Evolutionary conservation across 805 yeast species (phyloP).

Genomic region (Candida stauntonica): DNA sequence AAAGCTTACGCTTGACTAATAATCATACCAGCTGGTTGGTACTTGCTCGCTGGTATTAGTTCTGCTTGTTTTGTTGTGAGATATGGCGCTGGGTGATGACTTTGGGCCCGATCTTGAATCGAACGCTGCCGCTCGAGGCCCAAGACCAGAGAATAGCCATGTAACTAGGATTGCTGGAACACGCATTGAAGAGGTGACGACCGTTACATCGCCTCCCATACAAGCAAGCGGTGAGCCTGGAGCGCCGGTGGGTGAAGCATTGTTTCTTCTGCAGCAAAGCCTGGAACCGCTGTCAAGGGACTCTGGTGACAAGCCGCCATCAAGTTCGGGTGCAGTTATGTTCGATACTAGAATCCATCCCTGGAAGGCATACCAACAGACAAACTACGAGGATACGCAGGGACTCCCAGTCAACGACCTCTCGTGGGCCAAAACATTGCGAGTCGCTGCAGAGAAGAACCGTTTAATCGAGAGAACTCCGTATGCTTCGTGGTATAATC

Average conservation of each 20-base stretch:
- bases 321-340: background rate
- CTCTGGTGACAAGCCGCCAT: background rate
- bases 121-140: too few species aligned
- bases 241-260: slow-evolving; percentile 1
- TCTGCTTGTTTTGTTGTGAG: too few species aligned
- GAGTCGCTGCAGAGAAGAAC: background rate
- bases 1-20: too few species aligned
- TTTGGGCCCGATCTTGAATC: too few species aligned
- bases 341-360: background rate
- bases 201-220: slow-evolving; percentile 1
- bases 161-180: too few species aligned
- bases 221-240: slow-evolving; percentile 1
- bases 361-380: background rate
- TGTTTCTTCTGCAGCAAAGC: background rate
- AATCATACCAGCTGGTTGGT: too few species aligned
- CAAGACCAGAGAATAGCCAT: too few species aligned
- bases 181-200: too few species aligned
- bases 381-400: slow-evolving; percentile 1
- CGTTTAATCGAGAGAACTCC: background rate
- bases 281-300: background rate
- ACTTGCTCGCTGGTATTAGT: too few species aligned
- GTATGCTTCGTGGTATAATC: background rate
- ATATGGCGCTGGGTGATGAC: too few species aligned
- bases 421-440: slow-evolving; percentile 4
- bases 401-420: slow-evolving; percentile 2